A percentile compares a stretch with the other conserved stretches of the same genome.
These are phyloP conservation scores for Claviceps capensis DNA, from an alignment of 2,329 filamentous ascomycete genomes.

Conservation along the genomic window DNA sequence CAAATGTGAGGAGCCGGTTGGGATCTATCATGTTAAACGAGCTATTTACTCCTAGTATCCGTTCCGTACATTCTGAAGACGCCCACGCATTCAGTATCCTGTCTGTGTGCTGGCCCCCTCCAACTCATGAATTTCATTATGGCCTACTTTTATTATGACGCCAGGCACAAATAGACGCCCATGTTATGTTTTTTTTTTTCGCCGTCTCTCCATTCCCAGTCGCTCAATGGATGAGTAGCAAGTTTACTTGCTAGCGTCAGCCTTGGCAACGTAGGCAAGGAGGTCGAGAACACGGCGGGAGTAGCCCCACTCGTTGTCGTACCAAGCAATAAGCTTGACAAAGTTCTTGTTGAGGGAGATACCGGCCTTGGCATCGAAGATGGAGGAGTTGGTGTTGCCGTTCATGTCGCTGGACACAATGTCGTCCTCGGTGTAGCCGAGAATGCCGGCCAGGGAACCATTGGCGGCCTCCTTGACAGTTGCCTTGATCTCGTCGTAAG, in stretches of 20 bases:
- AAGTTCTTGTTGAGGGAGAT: constrained; percentile 98
- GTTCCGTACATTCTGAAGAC: not conserved
- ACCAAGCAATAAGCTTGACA: constrained; percentile 96
- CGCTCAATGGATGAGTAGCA: not conserved
- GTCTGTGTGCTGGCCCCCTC: not conserved
- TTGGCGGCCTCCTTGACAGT: constrained; percentile 79
- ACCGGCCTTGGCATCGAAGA: constrained; percentile 98
- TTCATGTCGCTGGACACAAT: constrained; percentile 89
- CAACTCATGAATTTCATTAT: not conserved
- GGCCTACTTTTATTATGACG: not conserved
- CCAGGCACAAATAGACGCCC: not conserved
- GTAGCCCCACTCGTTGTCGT: constrained; percentile 99
- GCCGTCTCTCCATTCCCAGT: not conserved
- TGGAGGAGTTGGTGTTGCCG: constrained; percentile 86
- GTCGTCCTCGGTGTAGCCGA: constrained; percentile 94
- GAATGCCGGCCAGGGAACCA: constrained; percentile 75
- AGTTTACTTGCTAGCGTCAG: constrained; percentile 45
- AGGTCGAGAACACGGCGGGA: constrained; percentile 88
- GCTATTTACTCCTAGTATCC: not conserved
- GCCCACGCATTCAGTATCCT: not conserved
- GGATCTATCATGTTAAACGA: constrained; percentile 4
- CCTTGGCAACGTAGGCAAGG: constrained; percentile 64
- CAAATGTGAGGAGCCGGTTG: not conserved
- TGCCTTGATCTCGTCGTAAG: constrained; percentile 86
- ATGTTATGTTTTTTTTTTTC: not conserved